Evolutionary conservation across 768 basidiomycete genomes (phyloP).

Genomic region (Scleroderma bovista): DNA sequence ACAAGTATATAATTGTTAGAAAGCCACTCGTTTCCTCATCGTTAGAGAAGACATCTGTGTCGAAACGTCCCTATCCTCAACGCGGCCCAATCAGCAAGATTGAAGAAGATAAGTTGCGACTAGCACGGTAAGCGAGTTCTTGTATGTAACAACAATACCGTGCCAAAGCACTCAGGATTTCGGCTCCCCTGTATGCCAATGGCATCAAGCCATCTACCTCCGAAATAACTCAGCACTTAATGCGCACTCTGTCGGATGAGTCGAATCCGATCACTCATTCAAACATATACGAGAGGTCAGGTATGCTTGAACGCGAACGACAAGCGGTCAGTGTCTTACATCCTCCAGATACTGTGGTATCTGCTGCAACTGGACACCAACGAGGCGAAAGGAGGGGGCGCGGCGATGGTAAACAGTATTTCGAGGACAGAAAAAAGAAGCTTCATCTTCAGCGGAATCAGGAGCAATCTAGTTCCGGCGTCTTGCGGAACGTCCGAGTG

Average conservation of each 20-base stretch:
- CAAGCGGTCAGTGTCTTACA: neutral
- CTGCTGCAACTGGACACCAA: slow-evolving; percentile 67
- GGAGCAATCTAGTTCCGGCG: slow-evolving; percentile 13
- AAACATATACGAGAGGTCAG: slow-evolving; percentile 54
- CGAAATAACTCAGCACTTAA: slow-evolving; percentile 52
- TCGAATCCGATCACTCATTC: slow-evolving; percentile 80
- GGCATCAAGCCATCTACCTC: slow-evolving; percentile 34
- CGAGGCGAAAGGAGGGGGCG: slow-evolving; percentile 41
- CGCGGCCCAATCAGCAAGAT: slow-evolving; percentile 6
- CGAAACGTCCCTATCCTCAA: slow-evolving; percentile 4
- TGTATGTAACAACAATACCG: neutral
- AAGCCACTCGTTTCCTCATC: slow-evolving; percentile 10
- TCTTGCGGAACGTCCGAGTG: slow-evolving; percentile 43
- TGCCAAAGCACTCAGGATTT: slow-evolving; percentile 16
- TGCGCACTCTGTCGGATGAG: slow-evolving; percentile 55
- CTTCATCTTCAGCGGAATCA: slow-evolving; percentile 30
- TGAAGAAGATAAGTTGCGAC: slow-evolving; percentile 13
- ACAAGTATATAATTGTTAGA: slow-evolving; percentile 19
- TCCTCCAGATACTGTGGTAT: slow-evolving; percentile 49
- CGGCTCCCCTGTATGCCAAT: slow-evolving; percentile 26
- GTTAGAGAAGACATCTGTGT: neutral
- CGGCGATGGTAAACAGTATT: slow-evolving; percentile 31
- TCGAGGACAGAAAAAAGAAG: slow-evolving; percentile 42
- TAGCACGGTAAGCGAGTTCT: slow-evolving; percentile 11
- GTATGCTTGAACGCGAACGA: slow-evolving; percentile 29